Base-by-base conservation (phyloP, 306 rosid species). In the Quercus engelmannii region DNA sequence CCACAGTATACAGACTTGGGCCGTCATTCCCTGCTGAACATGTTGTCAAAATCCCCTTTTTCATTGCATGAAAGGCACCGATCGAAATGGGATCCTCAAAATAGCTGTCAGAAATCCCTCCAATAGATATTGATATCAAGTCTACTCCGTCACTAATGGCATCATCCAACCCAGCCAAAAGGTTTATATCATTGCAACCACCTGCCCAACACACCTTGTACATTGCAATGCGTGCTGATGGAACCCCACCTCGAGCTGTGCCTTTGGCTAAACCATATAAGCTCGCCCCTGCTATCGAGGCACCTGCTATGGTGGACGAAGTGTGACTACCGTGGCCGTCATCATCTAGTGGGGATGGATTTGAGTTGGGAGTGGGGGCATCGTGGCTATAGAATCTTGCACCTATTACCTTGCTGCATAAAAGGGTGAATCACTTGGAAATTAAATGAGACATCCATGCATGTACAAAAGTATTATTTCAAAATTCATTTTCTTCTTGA, bases 131-230 rank as follows among this genome's bases (percentile, higher is more conserved):
- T 0, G 97, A 90, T 23, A 94, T 73, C 49, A 94, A 5, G 76
- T 90, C 92, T 41, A 92, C 97, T 9, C 98, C 92, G 4, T 93
- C 98, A 0, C 90, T 89, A 21, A 93, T 89, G 71, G 97, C 95
- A 46, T 93, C 91, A 20, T 91, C 97, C 49, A 93, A 90, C 1
- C 31, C 97, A 0, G 97, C 97, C 61, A 91, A 79, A 55, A 91
- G 63, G 78, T 91, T 95, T 85, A 89, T 86, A 79, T 90, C 98
- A 20, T 73, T 78, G 85, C 97, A 93, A 5, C 87, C 86, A 54
- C 13, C 97, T 89, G 1, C 95, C 91, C 0, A 95, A 91, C 41
- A 89, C 93, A 6, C 97, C 98, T 0, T 41, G 3, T 41, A 41
- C 46, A 41, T 1, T 41, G 46, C 46, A 41, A 41, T 41, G 46